Evolutionary conservation across 768 basidiomycete species (phyloP).

Genomic region (Phylloporus sp.): DNA sequence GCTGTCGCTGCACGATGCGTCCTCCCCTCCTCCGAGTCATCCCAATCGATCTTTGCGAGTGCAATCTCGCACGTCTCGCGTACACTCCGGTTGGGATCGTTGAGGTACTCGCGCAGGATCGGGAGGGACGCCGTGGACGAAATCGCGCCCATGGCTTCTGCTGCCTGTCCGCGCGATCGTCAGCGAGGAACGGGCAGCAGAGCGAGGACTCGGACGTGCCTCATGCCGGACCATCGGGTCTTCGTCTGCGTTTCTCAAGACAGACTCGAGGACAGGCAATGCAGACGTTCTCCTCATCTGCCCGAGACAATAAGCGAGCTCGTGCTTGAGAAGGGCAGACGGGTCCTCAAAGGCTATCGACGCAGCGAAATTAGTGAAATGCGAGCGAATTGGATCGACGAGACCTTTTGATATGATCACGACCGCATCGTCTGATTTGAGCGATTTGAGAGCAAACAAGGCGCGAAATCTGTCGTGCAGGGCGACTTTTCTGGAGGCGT

Average conservation of each 20-base stretch:
- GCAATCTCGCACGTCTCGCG: conserved; percentile 98
- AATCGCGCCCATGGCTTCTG: conserved; percentile 98
- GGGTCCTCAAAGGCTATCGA: conserved; percentile 73
- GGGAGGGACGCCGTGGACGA: conserved; percentile 62
- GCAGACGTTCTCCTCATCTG: conserved; percentile 77
- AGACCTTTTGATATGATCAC: conserved; percentile 80
- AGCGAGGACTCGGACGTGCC: no score
- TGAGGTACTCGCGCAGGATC: conserved; percentile 63
- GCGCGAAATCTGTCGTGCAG: conserved; percentile 88
- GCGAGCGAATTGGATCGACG: conserved; percentile 9
- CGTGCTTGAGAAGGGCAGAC: conserved; percentile 92
- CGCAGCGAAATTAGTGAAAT: neutral
- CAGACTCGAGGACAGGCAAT: conserved; percentile 70
- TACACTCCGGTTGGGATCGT: conserved; percentile 68
- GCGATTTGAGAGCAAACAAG: conserved; percentile 85
- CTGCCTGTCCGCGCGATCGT: conserved; percentile 54
- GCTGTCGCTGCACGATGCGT: conserved; percentile 35
- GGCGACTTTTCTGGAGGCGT: conserved; percentile 61
- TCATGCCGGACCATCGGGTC: conserved; percentile 99
- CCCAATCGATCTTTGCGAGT: conserved; percentile 91
- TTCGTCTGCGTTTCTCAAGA: conserved; percentile 63
- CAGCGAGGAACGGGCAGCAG: conserved; percentile 3
- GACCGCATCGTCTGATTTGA: conserved; percentile 75
- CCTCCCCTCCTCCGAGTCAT: conserved; percentile 69
- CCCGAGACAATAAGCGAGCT: conserved; percentile 94